Base-by-base conservation (phyloP, 768 basidiomycete species). In the Russula ochroleuca region DNA sequence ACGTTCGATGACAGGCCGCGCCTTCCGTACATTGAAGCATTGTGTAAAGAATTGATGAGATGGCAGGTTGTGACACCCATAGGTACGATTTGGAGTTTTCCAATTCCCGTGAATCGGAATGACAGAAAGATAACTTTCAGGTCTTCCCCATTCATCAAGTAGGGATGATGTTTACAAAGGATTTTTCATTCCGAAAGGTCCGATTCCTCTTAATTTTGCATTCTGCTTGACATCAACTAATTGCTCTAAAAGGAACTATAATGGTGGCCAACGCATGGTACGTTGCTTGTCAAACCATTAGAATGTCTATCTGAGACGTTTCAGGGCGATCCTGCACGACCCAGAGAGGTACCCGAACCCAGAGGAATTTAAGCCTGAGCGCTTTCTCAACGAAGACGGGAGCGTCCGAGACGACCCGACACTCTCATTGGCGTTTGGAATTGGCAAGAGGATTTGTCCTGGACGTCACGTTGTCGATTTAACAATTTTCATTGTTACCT, bases 201-300 rank as follows among this genome's bases (percentile, higher is more conserved):
- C 3, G 19, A 9, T 9, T 19, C 17, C 17, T 6, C 7, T 41
- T 41, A 17, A 17, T 40, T 19, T 6, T 41, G 6, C 19, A 40
- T 17, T 40, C 17, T 6, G 40, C 38, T 40, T 43, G 19, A 15
- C 19, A 8, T 43, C 8, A 19, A 41, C 19, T 7, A 43, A 3
- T 1, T 10, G 19, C 2, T n/a, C 19, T 43, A 9, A 43, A 43
- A 65, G 64, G 64, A 13, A 14, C 59, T 8, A 53, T 64, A 3
- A 63, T 74, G 5, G 31, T 73, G 33, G 69, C 62, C 1, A 71
- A 73, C 62, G 52, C 72, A 21, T 73, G 73, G 74, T 59, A 33
- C 47, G 52, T 57, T 2, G 28, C 13, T 17, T 13, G 7, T 17
- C 14, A 5, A 23, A 6, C 19, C 41, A n/a, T 43, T 8, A 8